Conservation (phyloP, 2,329 filamentous ascomycete genomes). For the Corniculantispora saksenae region DNA sequence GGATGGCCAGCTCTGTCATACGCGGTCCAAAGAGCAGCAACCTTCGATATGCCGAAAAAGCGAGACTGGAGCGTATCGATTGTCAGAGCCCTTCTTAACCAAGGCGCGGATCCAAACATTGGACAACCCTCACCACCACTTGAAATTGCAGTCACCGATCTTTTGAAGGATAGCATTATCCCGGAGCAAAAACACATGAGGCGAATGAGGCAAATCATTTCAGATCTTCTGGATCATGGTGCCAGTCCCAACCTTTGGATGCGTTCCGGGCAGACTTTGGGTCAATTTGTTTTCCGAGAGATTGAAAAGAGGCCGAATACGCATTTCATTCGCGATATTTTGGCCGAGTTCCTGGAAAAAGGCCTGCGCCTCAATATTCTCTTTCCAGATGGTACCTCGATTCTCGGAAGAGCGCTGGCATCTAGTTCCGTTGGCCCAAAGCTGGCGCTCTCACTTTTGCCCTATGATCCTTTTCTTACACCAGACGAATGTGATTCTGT, state of each 20-base stretch:
- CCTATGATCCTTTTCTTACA: not conserved
- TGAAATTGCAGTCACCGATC: not conserved
- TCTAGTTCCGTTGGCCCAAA: not conserved
- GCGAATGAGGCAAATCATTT: not conserved
- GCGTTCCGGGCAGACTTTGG: not conserved
- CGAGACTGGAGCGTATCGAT: not conserved
- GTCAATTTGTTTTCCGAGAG: not conserved
- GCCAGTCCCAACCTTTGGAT: not conserved
- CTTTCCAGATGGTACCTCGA: not conserved
- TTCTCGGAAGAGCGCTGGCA: not conserved
- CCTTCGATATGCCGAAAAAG: not conserved
- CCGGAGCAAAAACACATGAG: not conserved
- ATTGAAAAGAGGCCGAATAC: not conserved
- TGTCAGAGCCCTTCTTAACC: not conserved
- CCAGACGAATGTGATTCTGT: not conserved
- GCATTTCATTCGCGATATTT: not conserved
- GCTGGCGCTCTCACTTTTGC: not conserved
- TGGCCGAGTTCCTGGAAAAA: not conserved
- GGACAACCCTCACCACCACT: not conserved
- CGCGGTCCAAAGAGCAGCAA: not conserved
- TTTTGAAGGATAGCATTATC: not conserved
- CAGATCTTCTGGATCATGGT: not conserved
- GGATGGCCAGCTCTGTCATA: conserved; percentile 1
- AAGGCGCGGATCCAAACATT: not conserved
- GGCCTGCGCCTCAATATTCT: not conserved